phyloP scores from a whole-genome alignment of 2,329 filamentous ascomycete species.

The Penicillium sp. region DNA sequence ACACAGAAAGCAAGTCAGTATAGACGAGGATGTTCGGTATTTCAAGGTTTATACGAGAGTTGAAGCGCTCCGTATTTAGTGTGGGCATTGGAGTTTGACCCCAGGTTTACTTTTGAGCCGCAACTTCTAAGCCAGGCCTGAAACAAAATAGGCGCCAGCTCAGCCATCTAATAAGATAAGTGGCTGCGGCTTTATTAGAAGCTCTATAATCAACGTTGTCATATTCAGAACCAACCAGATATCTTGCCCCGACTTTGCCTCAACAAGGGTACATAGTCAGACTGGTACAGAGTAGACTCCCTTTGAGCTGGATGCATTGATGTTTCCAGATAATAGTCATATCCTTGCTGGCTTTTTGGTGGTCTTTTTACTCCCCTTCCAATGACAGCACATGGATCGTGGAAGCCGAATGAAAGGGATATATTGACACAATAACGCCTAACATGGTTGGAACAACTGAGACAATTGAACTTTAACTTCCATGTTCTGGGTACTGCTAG shows the following conservation, averaged over 20 bases:
- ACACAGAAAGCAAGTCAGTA: neutral
- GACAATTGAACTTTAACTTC: neutral
- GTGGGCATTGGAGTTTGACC: neutral
- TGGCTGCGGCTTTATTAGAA: neutral
- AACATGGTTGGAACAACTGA: neutral
- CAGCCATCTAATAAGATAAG: neutral
- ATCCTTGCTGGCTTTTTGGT: too few relatives aligned
- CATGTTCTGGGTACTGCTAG: conserved; percentile 5
- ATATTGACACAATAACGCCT: neutral
- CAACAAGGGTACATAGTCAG: neutral
- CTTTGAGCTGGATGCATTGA: neutral
- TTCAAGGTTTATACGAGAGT: neutral
- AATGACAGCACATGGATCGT: neutral
- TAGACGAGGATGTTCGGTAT: neutral
- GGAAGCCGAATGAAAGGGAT: neutral
- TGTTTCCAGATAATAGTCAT: neutral
- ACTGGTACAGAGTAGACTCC: neutral
- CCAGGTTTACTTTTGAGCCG: neutral
- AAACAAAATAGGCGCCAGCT: neutral
- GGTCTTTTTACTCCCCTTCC: neutral
- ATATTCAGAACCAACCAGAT: neutral
- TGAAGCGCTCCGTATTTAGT: neutral
- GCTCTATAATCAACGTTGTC: neutral
- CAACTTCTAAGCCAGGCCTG: neutral
- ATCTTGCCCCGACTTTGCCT: neutral